Evolutionary conservation across 768 basidiomycete species (phyloP).

Genomic region (Podaxis sp.): DNA sequence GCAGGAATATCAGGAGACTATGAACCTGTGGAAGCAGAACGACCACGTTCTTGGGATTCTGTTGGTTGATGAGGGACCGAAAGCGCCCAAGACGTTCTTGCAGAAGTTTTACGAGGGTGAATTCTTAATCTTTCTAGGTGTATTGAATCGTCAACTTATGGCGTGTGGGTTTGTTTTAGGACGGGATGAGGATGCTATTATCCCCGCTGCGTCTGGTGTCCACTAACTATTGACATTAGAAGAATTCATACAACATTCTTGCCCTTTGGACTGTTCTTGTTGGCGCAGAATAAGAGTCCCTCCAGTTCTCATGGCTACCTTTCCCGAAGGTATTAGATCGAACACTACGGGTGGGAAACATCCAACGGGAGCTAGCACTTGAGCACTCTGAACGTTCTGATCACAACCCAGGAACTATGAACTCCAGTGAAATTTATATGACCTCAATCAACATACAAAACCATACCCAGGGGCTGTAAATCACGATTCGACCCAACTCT

Average conservation of each 20-base stretch:
- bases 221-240: constrained; percentile 12
- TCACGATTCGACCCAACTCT: no score
- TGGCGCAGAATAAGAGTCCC: not conserved
- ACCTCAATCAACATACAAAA: no score
- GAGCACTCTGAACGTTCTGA: no score
- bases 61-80: constrained; percentile 25
- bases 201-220: constrained; percentile 66
- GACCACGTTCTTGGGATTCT: constrained; percentile 78
- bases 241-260: not conserved
- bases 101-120: constrained; percentile 83
- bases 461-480: no score
- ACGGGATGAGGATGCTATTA: constrained; percentile 69
- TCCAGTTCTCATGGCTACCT: not conserved
- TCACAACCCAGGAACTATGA: no score
- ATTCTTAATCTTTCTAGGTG: constrained; percentile 17
- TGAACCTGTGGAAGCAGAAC: constrained; percentile 92
- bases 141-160: not conserved
- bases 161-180: constrained; percentile 37
- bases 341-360: no score
- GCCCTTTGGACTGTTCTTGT: not conserved
- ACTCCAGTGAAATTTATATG: no score
- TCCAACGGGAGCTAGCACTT: no score
- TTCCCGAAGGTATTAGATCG: no score
- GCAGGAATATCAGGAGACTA: constrained; percentile 90
- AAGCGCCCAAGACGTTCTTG: constrained; percentile 61